Evolutionary conservation across 1,284 basidiomycete genomes (phyloP).

Genomic region (Trichosporon asahii): DNA sequence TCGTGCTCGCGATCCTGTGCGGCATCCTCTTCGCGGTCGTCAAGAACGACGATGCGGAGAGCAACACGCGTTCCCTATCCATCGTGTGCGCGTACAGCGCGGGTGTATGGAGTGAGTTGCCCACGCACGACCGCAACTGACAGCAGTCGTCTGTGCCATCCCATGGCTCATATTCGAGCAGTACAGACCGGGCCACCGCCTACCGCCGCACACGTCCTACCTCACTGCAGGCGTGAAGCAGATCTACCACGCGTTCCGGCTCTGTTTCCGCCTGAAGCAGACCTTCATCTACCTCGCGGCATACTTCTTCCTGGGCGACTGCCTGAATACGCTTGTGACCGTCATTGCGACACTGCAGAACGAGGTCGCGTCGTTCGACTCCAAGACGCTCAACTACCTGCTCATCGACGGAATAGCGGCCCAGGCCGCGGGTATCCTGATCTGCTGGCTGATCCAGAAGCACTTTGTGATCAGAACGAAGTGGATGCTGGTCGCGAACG

Average conservation of each 20-base stretch:
- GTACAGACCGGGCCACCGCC: constrained; percentile 28
- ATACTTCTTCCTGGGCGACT: constrained; percentile 59
- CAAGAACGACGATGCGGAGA: constrained; percentile 66
- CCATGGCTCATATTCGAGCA: constrained; percentile 29
- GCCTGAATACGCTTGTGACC: constrained; percentile 60
- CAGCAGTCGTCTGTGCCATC: constrained; percentile 39
- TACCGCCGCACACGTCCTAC: constrained; percentile 23
- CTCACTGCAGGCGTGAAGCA: constrained; percentile 52
- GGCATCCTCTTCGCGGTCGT: constrained; percentile 57
- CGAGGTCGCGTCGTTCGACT: constrained; percentile 55
- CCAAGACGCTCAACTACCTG: constrained; percentile 53
- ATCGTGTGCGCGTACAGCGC: constrained; percentile 71
- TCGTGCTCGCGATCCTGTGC: constrained; percentile 50
- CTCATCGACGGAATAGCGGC: constrained; percentile 72
- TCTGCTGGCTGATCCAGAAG: constrained; percentile 76
- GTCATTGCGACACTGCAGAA: constrained; percentile 76
- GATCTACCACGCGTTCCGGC: constrained; percentile 63
- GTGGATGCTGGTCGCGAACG: constrained; percentile 54
- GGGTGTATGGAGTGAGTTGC: constrained; percentile 65
- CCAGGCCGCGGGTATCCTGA: constrained; percentile 65
- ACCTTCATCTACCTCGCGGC: constrained; percentile 53
- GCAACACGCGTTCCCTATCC: constrained; percentile 75
- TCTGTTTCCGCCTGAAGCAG: constrained; percentile 68
- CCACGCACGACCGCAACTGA: constrained; percentile 53
- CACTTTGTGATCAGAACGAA: constrained; percentile 68